Base-by-base conservation (phyloP, 23 red algal genomes). In the Gracilaria domingensis region DNA sequence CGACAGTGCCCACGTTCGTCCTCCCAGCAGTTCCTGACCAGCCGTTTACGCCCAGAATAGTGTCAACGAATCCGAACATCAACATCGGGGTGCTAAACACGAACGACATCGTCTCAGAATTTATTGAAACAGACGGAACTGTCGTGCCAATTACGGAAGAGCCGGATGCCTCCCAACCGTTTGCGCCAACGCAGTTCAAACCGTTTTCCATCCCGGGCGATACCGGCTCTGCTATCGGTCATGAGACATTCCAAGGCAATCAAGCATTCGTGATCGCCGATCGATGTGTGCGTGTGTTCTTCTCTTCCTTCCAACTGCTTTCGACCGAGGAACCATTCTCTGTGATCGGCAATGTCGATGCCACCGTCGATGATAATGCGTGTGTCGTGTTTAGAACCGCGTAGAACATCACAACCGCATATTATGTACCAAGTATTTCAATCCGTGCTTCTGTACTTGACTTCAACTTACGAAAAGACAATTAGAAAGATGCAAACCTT, bases 141-240 rank as follows among this genome's bases (percentile, higher is more conserved):
- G 72, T 50, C 39, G 42, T 28, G 23, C 54, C 53, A 0, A 82
- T 82, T 62, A 82, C 79, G 36, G 36, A 60, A 14, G 64, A 69
- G 28, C 40, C 58, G 21, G 40, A n/a, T 60, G 53, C 79, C 54
- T 32, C 36, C 49, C 79, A 24, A 25, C 47, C 53, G 58, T 86
- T 86, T 38, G n/a, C 83, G 44, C 83, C 83, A 11, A 73, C 83
- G 24, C 83, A 86, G 32, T 72, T 86, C 83, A 86, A 86, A 21
- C 83, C 83, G 24, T 72, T 86, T 18, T 56, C 66, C 8, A 73
- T 73, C 59, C 83, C 83, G 26, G 49, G 69, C 35, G 59, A 55
- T 49, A 86, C 5, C 30, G 83, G 62, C 83, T 86, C 83, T 23
- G 83, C 53, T 69, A 56, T 86, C 21, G 83, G 83, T 39, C 50